Evolutionary conservation across 2,329 filamentous ascomycete genomes (phyloP).

Genomic region (Berkeleyomyces rouxiae): DNA sequence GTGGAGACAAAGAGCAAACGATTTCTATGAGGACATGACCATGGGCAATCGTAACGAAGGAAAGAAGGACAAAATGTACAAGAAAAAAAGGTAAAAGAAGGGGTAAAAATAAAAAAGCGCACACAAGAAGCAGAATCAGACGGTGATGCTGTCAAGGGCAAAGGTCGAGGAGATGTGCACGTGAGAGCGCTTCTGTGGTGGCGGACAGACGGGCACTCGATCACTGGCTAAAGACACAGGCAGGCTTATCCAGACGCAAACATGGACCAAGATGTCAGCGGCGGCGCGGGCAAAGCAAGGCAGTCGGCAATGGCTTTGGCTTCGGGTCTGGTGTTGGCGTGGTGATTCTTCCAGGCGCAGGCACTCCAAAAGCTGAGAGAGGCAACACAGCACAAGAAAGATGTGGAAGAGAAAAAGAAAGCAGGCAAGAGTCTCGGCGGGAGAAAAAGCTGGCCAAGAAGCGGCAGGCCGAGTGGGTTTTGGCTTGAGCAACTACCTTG

Average conservation of each 20-base stretch:
- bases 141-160: not conserved
- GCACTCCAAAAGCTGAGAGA: not conserved
- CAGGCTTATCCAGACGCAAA: too few species aligned
- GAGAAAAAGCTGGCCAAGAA: conserved; percentile 4
- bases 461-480: conserved; percentile 2
- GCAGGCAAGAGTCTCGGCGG: not conserved
- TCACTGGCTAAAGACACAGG: too few species aligned
- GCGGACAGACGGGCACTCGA: too few species aligned
- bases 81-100: not conserved
- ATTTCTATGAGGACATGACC: conserved; percentile 10
- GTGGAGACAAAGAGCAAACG: not conserved
- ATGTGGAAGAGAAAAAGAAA: not conserved
- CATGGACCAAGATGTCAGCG: too few species aligned
- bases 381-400: not conserved
- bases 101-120: not conserved
- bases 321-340: not conserved
- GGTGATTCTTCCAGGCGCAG: not conserved
- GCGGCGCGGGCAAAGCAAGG: not conserved
- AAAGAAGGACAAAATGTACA: not conserved
- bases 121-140: not conserved
- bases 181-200: too few species aligned
- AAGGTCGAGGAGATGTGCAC: too few species aligned
- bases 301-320: conserved; percentile 1
- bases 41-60: conserved; percentile 8
- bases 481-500: conserved; percentile 4